Evolutionary conservation across 495 filamentous ascomycete species (phyloP).

Genomic region (Rhypophila decipiens): DNA sequence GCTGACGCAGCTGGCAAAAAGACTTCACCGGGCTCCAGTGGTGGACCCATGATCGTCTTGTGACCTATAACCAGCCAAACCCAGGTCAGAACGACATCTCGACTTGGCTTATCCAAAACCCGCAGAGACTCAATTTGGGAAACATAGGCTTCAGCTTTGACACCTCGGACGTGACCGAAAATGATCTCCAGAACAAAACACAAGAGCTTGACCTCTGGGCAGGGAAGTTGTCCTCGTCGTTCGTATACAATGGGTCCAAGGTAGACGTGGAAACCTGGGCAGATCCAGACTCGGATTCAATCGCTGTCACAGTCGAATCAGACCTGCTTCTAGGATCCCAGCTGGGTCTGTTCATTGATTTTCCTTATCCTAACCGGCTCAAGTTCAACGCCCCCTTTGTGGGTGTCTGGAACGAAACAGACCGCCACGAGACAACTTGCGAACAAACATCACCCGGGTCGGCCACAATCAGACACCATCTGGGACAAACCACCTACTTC

Average conservation of each 20-base stretch:
- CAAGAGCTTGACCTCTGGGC: conserved; percentile 46
- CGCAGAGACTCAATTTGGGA: conserved; percentile 44
- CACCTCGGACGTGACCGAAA: conserved; percentile 32
- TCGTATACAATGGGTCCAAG: conserved; percentile 30
- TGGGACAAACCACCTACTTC: conserved; percentile 41
- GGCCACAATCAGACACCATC: conserved; percentile 38
- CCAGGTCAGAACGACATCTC: conserved; percentile 45
- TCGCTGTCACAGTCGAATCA: conserved; percentile 39
- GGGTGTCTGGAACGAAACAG: conserved; percentile 38
- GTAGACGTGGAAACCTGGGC: conserved; percentile 40
- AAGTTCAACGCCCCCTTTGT: conserved; percentile 46
- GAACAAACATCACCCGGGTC: conserved; percentile 11
- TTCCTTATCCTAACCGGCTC: conserved; percentile 39
- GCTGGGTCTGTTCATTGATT: conserved; percentile 46
- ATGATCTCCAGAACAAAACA: conserved; percentile 28
- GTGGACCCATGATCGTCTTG: conserved; percentile 50
- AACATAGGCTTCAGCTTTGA: conserved; percentile 42
- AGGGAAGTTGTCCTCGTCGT: conserved; percentile 40
- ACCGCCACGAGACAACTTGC: conserved; percentile 36
- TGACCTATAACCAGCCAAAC: conserved; percentile 48
- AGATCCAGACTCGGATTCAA: conserved; percentile 40
- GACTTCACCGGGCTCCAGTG: conserved; percentile 42
- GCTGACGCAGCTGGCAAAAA: too few relatives aligned
- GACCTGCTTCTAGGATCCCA: conserved; percentile 27
- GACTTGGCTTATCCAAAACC: conserved; percentile 49